Percentiles rank a stretch among this genome's conserved stretches.
Conservation (phyloP, 1,139 yeast genomes). For the Debaryomycetaceae sp. region DNA sequence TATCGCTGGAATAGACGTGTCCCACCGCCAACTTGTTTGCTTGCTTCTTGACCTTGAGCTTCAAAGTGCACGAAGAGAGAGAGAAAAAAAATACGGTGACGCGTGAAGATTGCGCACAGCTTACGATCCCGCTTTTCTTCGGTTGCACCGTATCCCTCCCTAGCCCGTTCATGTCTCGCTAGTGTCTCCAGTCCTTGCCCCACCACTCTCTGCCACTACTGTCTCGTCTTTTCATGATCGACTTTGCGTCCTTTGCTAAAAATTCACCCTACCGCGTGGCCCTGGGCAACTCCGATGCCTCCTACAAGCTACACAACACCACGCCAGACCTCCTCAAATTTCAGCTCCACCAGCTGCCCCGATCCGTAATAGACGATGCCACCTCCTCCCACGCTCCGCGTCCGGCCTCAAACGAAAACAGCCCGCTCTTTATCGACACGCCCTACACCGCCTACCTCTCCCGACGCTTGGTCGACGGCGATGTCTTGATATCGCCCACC, state of each 20-base stretch:
- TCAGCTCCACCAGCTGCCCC: constrained; percentile 33
- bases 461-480: constrained; percentile 20
- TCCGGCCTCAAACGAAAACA: neutral
- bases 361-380: constrained; percentile 15
- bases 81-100: no score
- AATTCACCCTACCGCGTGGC: constrained; percentile 29
- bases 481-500: constrained; percentile 8
- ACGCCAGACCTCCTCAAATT: constrained; percentile 35
- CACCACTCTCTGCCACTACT: no score
- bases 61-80: no score
- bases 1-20: no score
- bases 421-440: constrained; percentile 16
- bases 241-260: constrained; percentile 22
- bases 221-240: constrained; percentile 14
- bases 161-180: no score
- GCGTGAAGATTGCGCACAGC: no score
- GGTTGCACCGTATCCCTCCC: no score
- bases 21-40: no score
- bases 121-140: no score
- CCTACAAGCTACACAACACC: constrained; percentile 23
- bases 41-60: no score
- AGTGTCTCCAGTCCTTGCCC: no score
- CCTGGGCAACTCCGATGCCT: constrained; percentile 14
- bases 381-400: neutral
- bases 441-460: constrained; percentile 30